Evolutionary conservation across 2,329 filamentous ascomycete genomes (phyloP), one percentile per base, ranked within the genome.

Genomic region (Fulvia fulva): DNA sequence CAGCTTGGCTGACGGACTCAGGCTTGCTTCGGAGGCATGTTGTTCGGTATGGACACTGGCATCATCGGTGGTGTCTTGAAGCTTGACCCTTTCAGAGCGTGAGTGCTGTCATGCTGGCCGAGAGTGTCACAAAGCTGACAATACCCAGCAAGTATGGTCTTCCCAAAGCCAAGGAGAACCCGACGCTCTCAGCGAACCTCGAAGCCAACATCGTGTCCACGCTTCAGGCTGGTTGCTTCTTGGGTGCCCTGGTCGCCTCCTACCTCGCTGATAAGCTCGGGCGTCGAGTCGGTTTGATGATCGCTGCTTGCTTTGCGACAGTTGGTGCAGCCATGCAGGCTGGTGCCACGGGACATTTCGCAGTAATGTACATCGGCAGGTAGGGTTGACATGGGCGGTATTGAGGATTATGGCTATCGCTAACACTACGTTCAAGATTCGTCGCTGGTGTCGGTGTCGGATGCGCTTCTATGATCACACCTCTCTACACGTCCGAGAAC

Each of bases 281-380:
- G 58, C 87, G 88, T 66, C 85, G 89, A 52, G 77, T 82, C 58
- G 89, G 87, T 34, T 81, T 92, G 58, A 85, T 91, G 62, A 74
- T 82, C 51, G 81, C 86, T 41, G 80, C 86, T 37, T 23, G 52
- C 0, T 79, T 77, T 44, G 79, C 91, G 55, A 85, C 81, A 59
- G 73, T 90, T 59, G 89, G 89, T 56, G 87, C 87, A 49, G 82
- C 89, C 61, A 83, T 90, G 58, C 89, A 92, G 73, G 85, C 88
- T 41, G 84, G 82, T 6, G 83, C 88, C 11, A 57, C 53, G 12
- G 63, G 63, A 12, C 55, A 65, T 28, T 65, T 65, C 30, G 52
- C 58, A 1, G 63, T 65, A 8, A 51, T 65, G 53, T 65, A 63
- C 34, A 60, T 63, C 47, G 63, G 63, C 16, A 53, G 55, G 50